Evolutionary conservation across 805 yeast genomes (phyloP), one percentile per base, ranked within the genome.

Genomic region (Starmerella apicola): DNA sequence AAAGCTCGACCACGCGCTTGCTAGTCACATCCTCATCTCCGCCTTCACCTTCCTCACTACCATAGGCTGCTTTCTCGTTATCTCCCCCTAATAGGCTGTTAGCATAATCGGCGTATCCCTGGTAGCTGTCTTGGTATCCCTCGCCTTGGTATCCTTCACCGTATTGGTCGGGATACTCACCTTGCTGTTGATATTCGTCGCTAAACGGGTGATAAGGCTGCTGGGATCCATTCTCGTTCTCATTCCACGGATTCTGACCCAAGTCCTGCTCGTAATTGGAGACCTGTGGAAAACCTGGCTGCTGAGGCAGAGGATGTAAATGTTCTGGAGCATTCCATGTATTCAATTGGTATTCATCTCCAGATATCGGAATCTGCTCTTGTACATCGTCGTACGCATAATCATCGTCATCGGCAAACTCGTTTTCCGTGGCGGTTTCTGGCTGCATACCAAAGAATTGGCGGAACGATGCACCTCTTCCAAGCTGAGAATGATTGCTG

Each of bases 1-100:
- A 74, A 57, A 76, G 64, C 34, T 67, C 56, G 27, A 78, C 78
- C 36, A 68, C 63, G 18, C 45, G 39, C 26, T 38, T 28, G 15
- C 43, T 40, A 27, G 24, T 38, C 16, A n/a, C 29, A 16, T 37
- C 34, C 19, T 6, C 29, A 18, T 35, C 44, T 17, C 38, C 41
- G 15, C 49, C 48, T 8, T 38, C 46, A 12, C 17, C 21, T 4
- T 21, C 33, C 4, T 12, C 21, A 5, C 9, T 33, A 2, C 15
- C 26, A 19, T 35, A 8, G 19, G 33, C 34, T n/a, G 15, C 33
- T 3, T 3, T 17, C n/a, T n/a, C n/a, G n/a, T n/a, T n/a, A n/a
- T n/a, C n/a, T 6, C 16, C 13, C 13, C 15, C 40, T 15, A n/a
- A n/a, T n/a, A n/a, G n/a, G n/a, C n/a, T n/a, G n/a, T n/a, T n/a